Percentiles rank a stretch among this genome's conserved stretches.
Conservation (phyloP, 495 filamentous ascomycete species). For the Aspergillus avenaceus region DNA sequence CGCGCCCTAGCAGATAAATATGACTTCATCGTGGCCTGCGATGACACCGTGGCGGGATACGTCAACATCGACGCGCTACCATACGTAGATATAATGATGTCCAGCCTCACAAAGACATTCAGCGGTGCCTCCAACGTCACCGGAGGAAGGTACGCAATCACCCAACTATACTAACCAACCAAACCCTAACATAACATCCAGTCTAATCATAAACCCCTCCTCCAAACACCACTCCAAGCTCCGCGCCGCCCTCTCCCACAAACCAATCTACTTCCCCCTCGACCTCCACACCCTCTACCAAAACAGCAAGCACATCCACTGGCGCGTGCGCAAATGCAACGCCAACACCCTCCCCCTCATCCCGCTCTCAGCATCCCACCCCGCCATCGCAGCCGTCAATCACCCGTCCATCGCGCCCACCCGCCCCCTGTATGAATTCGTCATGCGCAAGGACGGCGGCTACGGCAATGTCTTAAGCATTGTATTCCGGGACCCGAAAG, state of each 20-base stretch:
- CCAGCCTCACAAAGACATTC: conserved; percentile 48
- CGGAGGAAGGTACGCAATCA: conserved; percentile 28
- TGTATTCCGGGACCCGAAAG: not conserved
- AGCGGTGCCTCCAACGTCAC: conserved; percentile 50
- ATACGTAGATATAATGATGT: conserved; percentile 39
- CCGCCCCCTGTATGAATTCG: conserved; percentile 1
- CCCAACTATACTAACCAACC: not conserved
- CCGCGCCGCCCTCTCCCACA: not conserved
- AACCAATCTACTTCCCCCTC: conserved; percentile 8
- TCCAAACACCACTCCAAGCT: conserved; percentile 2
- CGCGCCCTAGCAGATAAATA: conserved; percentile 26
- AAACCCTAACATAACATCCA: not conserved
- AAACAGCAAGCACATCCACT: conserved; percentile 4
- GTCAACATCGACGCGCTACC: conserved; percentile 26
- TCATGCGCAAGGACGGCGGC: conserved; percentile 1
- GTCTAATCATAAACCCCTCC: conserved; percentile 5
- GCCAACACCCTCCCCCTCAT: conserved; percentile 8
- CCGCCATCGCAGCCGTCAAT: conserved; percentile 3
- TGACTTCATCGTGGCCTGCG: conserved; percentile 21
- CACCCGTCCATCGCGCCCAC: conserved; percentile 10
- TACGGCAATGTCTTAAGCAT: conserved; percentile 1
- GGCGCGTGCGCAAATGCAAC: conserved; percentile 6
- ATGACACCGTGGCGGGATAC: conserved; percentile 33
- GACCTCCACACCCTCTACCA: conserved; percentile 3
- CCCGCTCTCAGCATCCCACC: conserved; percentile 5